A percentile compares a stretch with the other conserved stretches of the same genome.
Conservation (phyloP, 164 flowering plant genomes). For the Nelumbo lutea region DNA sequence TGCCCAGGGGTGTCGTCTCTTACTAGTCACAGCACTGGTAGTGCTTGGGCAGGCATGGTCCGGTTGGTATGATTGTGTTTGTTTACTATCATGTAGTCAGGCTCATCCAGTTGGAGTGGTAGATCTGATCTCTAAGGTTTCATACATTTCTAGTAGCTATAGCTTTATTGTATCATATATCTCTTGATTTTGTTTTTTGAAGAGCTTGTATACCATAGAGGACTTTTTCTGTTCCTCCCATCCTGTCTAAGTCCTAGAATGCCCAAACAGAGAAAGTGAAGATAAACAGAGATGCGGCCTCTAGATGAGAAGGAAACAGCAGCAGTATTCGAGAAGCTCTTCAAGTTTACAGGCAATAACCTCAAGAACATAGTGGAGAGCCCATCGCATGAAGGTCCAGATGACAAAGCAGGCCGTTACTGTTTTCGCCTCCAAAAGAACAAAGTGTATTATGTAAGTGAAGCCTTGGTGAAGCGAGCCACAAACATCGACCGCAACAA, state of each 20-base stretch:
- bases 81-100: no score
- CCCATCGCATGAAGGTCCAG: slow-evolving; percentile 59
- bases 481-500: slow-evolving; percentile 49
- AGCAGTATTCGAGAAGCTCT: slow-evolving; percentile 60
- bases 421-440: slow-evolving; percentile 68
- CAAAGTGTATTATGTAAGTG: slow-evolving; percentile 54
- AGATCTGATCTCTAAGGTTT: no score
- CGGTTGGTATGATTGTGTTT: no score
- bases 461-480: slow-evolving; percentile 56
- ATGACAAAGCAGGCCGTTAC: slow-evolving; percentile 40
- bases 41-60: no score
- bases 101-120: no score
- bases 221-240: not conserved
- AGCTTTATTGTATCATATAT: no score
- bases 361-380: slow-evolving; percentile 67
- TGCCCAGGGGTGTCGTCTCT: no score
- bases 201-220: no score
- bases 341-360: slow-evolving; percentile 62
- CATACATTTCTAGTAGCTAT: no score
- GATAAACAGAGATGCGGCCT: slow-evolving; percentile 39
- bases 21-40: no score
- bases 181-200: no score
- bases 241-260: not conserved
- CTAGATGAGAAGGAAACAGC: slow-evolving; percentile 62
- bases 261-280: not conserved